Percentiles rank a stretch among this genome's conserved stretches.
Evolutionary conservation across 768 basidiomycete genomes (phyloP).

Genomic region (Lactifluus pinguis): DNA sequence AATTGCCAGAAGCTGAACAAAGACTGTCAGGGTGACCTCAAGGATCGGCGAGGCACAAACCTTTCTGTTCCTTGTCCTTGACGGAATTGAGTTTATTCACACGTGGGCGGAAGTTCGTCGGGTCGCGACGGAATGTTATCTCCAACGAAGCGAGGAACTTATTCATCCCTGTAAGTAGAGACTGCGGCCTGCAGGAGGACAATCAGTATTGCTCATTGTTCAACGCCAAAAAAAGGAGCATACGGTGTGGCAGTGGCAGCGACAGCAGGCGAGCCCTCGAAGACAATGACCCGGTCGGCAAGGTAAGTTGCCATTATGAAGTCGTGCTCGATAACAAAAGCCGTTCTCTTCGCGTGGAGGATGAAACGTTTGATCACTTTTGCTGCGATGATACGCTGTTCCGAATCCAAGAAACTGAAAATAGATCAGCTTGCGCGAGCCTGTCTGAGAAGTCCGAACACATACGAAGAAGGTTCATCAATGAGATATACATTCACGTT

Average conservation of each 20-base stretch:
- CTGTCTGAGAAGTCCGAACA: background rate
- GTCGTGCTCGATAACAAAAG: slow-evolving; percentile 99
- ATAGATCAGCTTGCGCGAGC: background rate
- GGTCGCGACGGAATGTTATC: slow-evolving; percentile 97
- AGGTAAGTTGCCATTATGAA: slow-evolving; percentile 99
- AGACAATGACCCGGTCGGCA: slow-evolving; percentile 94
- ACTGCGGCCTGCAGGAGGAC: slow-evolving; percentile 66
- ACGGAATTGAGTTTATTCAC: slow-evolving; percentile 81
- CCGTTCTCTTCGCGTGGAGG: slow-evolving; percentile 93
- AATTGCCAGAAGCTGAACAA: slow-evolving; percentile 62
- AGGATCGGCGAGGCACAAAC: slow-evolving; percentile 32
- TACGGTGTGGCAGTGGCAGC: slow-evolving; percentile 87
- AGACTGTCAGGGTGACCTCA: background rate
- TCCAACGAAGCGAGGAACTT: slow-evolving; percentile 91
- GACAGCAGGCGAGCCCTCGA: slow-evolving; percentile 79
- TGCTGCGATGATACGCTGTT: slow-evolving; percentile 96
- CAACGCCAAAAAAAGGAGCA: slow-evolving; percentile 25
- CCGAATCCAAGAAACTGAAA: slow-evolving; percentile 87
- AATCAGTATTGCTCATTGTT: background rate
- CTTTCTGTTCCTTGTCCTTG: slow-evolving; percentile 83
- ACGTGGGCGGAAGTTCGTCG: slow-evolving; percentile 84
- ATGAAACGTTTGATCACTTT: slow-evolving; percentile 99
- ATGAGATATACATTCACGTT: slow-evolving; percentile 86
- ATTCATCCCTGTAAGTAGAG: slow-evolving; percentile 95
- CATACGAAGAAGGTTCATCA: slow-evolving; percentile 80